Evolutionary conservation across 169 alveolate species (phyloP).

Genomic region (Perkinsus olseni): DNA sequence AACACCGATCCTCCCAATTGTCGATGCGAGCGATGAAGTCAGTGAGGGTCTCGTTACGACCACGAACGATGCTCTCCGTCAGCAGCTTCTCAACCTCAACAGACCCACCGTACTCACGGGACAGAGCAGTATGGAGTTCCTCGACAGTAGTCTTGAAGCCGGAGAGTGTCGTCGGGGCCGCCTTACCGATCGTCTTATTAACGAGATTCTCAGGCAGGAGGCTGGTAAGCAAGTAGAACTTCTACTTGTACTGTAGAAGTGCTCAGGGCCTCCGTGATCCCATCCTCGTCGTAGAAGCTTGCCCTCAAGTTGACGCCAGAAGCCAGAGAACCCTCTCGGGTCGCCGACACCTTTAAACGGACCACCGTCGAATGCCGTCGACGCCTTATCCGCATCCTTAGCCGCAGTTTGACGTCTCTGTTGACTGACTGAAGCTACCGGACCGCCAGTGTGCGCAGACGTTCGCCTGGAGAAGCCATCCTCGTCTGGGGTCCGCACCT

Average conservation of each 20-base stretch:
- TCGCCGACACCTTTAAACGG: background rate
- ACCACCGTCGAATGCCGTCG: background rate
- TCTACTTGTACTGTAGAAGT: no score
- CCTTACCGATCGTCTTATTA: background rate
- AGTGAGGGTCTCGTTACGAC: background rate
- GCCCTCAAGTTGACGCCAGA: background rate
- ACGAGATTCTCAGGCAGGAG: background rate
- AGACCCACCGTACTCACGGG: background rate
- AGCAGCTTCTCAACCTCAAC: background rate
- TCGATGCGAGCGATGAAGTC: background rate
- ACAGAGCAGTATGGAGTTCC: background rate
- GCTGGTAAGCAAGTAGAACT: background rate
- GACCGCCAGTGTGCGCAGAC: background rate
- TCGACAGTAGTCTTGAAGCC: background rate
- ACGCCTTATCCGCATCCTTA: background rate
- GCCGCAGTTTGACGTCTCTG: background rate
- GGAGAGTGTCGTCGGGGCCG: background rate
- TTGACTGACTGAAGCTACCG: background rate
- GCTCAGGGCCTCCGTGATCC: background rate
- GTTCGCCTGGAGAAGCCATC: background rate
- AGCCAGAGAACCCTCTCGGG: background rate
- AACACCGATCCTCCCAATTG: background rate
- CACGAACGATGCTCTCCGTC: background rate
- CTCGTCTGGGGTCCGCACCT: background rate
- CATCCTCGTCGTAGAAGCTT: background rate